phyloP scores from a whole-genome alignment of 2,329 filamentous ascomycete genomes.

The Fonsecaea pedrosoi region DNA sequence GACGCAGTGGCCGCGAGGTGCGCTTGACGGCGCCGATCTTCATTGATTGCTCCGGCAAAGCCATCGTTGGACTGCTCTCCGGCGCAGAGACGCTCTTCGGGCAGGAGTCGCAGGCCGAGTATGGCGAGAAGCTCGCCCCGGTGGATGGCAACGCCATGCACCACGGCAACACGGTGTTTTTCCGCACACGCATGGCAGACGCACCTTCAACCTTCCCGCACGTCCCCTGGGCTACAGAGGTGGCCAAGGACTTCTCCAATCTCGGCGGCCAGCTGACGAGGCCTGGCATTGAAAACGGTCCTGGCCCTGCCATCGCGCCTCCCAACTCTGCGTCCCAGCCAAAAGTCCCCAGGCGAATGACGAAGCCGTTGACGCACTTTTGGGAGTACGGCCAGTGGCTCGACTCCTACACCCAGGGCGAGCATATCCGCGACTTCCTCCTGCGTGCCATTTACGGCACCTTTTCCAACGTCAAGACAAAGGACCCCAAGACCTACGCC shows the following conservation, averaged over 20 bases:
- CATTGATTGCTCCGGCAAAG: conserved; percentile 24
- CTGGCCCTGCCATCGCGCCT: not conserved
- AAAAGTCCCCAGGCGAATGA: conserved; percentile 13
- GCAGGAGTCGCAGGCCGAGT: conserved; percentile 59
- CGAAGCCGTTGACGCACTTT: conserved; percentile 17
- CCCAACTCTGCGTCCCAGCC: not conserved
- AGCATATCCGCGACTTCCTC: conserved; percentile 34
- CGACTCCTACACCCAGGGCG: conserved; percentile 32
- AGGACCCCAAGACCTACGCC: conserved; percentile 27
- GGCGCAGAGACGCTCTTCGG: conserved; percentile 23
- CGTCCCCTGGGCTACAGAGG: conserved; percentile 21
- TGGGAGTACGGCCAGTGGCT: conserved; percentile 31
- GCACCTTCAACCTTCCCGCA: conserved; percentile 13
- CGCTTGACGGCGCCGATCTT: conserved; percentile 16
- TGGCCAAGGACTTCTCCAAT: conserved; percentile 23
- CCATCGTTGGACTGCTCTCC: conserved; percentile 10
- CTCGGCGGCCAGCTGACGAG: conserved; percentile 16
- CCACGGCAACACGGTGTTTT: conserved; percentile 26
- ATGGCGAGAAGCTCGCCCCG: conserved; percentile 64
- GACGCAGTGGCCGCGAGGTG: conserved; percentile 15
- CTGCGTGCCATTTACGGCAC: conserved; percentile 37
- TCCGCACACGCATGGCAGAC: conserved; percentile 15
- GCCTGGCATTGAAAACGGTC: conserved; percentile 19
- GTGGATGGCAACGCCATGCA: conserved; percentile 50
- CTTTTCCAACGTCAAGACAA: conserved; percentile 35